phyloP scores from a whole-genome alignment of 139 green algal species.

The Chlamydomonas schloesseri region DNA sequence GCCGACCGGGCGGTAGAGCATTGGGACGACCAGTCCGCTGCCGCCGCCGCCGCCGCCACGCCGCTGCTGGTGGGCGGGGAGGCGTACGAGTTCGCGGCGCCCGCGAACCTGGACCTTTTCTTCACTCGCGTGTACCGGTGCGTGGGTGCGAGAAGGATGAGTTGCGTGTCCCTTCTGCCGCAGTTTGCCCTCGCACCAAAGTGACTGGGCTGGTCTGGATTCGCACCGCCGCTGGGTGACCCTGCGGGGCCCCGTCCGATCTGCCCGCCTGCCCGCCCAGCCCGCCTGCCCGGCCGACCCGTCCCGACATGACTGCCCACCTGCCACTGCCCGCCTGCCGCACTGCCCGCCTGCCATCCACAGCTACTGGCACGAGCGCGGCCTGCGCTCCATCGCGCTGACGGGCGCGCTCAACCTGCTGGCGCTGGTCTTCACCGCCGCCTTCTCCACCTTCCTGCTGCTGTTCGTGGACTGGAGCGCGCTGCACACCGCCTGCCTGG shows the following conservation, averaged over 20 bases:
- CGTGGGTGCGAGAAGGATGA: neutral
- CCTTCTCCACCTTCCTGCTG: conserved; percentile 88
- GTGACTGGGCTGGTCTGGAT: no score
- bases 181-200: no score
- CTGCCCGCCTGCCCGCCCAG: no score
- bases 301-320: no score
- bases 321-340: no score
- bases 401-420: conserved; percentile 85
- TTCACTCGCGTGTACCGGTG: conserved; percentile 86
- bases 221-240: no score
- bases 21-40: neutral
- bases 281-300: no score
- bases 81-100: conserved; percentile 77
- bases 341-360: no score
- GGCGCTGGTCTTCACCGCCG: conserved; percentile 93
- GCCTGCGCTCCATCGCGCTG: conserved; percentile 75
- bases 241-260: no score
- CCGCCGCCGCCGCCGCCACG: neutral
- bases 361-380: conserved; percentile 89
- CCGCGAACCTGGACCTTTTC: conserved; percentile 89
- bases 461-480: conserved; percentile 89
- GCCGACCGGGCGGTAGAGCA: neutral
- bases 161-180: no score
- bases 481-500: conserved; percentile 61
- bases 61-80: conserved; percentile 63